Evolutionary conservation across 441 rosid genomes (phyloP).

Genomic region (Pelargonium myrrhifolium): DNA sequence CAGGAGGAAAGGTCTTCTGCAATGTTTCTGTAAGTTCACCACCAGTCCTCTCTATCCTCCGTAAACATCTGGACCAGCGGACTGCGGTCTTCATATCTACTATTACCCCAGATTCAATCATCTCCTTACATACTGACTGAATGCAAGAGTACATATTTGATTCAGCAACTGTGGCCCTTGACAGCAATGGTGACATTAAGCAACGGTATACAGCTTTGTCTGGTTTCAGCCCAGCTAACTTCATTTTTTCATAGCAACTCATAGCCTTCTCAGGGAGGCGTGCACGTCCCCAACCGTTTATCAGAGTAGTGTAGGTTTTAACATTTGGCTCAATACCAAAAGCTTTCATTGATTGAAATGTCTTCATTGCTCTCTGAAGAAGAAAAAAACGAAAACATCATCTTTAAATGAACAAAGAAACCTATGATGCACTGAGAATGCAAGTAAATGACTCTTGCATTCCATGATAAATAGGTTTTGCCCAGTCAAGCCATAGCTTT

Average conservation of each 20-base stretch:
- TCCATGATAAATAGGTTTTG: too few species aligned
- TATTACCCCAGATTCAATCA: constrained; percentile 61
- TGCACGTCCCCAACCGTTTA: constrained; percentile 93
- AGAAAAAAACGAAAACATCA: neutral
- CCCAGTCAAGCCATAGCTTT: too few species aligned
- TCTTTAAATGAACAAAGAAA: too few species aligned
- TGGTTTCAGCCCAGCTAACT: constrained; percentile 58
- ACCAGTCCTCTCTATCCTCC: constrained; percentile 78
- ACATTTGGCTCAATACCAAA: constrained; percentile 68
- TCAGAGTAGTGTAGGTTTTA: constrained; percentile 82
- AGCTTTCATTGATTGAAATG: constrained; percentile 61
- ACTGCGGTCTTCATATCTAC: constrained; percentile 96
- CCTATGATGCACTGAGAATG: too few species aligned
- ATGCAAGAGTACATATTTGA: constrained; percentile 54
- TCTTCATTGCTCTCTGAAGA: constrained; percentile 62
- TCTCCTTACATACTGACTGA: constrained; percentile 57
- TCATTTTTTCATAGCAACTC: constrained; percentile 75
- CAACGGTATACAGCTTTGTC: constrained; percentile 92
- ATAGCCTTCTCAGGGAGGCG: constrained; percentile 89
- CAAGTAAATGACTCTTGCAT: too few species aligned
- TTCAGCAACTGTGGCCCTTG: constrained; percentile 78
- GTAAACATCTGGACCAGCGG: constrained; percentile 74
- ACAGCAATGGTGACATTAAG: constrained; percentile 71
- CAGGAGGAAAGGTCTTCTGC: constrained; percentile 95
- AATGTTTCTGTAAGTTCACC: constrained; percentile 81